phyloP scores from a whole-genome alignment of 306 rosid genomes.

The Nissolia schottii region DNA sequence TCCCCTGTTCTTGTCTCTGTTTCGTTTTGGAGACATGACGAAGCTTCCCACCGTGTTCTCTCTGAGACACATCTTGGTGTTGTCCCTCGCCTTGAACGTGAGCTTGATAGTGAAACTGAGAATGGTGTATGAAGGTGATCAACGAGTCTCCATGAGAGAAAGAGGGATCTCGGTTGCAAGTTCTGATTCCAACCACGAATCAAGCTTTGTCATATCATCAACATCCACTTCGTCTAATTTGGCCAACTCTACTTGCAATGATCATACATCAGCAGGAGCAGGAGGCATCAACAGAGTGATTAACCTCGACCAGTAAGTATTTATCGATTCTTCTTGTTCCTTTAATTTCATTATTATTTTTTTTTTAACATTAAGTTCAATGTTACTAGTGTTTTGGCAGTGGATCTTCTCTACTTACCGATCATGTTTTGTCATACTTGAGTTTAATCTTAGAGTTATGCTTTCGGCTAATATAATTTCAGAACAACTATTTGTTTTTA shows the following conservation, averaged over 20 bases:
- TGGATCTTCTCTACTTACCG: no score
- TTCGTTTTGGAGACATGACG: constrained; percentile 33
- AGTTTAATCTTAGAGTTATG: no score
- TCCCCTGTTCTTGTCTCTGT: not conserved
- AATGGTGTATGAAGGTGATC: constrained; percentile 26
- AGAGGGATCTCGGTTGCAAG: constrained; percentile 19
- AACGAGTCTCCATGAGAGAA: constrained; percentile 14
- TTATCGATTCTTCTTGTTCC: not conserved
- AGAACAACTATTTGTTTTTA: no score
- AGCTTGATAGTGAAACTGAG: constrained; percentile 51
- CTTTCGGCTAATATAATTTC: no score
- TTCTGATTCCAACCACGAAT: constrained; percentile 16
- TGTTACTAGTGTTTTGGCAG: no score
- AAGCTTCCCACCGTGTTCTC: constrained; percentile 35
- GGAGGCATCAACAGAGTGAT: constrained; percentile 36
- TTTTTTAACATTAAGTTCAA: not conserved
- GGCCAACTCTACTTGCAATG: not conserved
- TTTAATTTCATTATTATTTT: not conserved
- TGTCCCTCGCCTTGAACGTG: constrained; percentile 72
- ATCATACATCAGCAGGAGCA: not conserved
- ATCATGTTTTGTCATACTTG: no score
- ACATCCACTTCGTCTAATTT: not conserved
- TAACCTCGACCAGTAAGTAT: constrained; percentile 82
- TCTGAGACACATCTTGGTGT: constrained; percentile 42
- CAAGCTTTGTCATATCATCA: constrained; percentile 28